Conservation (phyloP, 305 asterid species). For the Plantago lanceolata region DNA sequence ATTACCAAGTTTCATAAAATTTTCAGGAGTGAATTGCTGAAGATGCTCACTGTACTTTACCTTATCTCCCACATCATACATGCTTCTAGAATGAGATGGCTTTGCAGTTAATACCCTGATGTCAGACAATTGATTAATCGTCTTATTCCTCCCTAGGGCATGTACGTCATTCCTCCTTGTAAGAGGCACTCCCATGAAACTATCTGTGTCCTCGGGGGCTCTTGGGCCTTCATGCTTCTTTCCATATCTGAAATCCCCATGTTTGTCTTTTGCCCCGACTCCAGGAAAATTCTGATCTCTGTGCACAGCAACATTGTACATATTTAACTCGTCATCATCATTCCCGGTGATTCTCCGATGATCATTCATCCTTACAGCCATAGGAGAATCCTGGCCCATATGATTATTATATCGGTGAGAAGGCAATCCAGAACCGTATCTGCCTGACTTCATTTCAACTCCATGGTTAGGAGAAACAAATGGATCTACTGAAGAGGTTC, state of each 20-base stretch:
- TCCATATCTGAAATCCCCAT: constrained; percentile 43
- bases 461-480: constrained; percentile 44
- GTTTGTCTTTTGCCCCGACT: constrained; percentile 34
- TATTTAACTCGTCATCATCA: constrained; percentile 54
- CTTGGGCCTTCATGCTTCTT: constrained; percentile 51
- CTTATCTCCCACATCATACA: constrained; percentile 49
- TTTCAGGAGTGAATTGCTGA: constrained; percentile 53
- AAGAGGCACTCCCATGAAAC: constrained; percentile 42
- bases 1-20: constrained; percentile 52
- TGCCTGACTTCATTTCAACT: constrained; percentile 39
- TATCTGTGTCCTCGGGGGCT: constrained; percentile 44
- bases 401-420: constrained; percentile 43
- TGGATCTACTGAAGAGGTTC: constrained; percentile 38
- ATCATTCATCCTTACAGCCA: constrained; percentile 39
- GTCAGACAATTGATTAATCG: constrained; percentile 75
- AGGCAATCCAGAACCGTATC: constrained; percentile 40
- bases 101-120: constrained; percentile 67
- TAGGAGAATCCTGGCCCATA: constrained; percentile 44
- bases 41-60: constrained; percentile 44
- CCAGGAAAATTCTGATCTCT: constrained; percentile 45
- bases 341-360: constrained; percentile 9
- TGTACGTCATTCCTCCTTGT: constrained; percentile 43
- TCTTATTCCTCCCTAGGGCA: constrained; percentile 60
- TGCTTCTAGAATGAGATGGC: constrained; percentile 48
- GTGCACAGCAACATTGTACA: constrained; percentile 58